Conservation (phyloP, 768 basidiomycete species). For the Hygrophoropsis aurantiaca region DNA sequence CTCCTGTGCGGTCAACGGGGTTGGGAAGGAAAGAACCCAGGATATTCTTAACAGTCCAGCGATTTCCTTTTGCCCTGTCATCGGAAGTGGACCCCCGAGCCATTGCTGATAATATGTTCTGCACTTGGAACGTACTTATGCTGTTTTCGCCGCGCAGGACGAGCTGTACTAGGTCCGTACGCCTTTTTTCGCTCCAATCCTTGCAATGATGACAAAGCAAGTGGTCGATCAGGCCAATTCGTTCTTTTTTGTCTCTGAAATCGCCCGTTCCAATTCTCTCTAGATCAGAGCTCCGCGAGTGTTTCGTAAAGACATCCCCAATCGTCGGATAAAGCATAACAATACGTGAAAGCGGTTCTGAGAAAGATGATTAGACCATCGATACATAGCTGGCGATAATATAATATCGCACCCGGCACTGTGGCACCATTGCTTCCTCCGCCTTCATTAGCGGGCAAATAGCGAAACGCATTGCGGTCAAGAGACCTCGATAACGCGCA, state of each 20-base stretch:
- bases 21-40: neutral
- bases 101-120: neutral
- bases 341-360: constrained; percentile 2
- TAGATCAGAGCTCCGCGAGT: constrained; percentile 1
- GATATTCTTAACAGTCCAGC: neutral
- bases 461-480: no score
- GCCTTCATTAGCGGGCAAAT: no score
- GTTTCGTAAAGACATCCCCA: neutral
- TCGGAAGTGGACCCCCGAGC: neutral
- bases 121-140: neutral
- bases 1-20: neutral
- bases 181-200: neutral
- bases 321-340: constrained; percentile 15
- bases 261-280: constrained; percentile 10
- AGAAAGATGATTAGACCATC: no score
- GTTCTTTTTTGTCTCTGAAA: constrained; percentile 14
- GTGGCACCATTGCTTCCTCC: no score
- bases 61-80: neutral
- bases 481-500: no score
- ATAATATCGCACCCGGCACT: no score
- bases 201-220: neutral
- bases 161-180: neutral
- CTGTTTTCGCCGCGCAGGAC: constrained; percentile 6
- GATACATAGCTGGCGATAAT: no score
- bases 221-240: constrained; percentile 10